These are phyloP conservation scores for Xanthoparmelia taractica DNA, from an alignment of 495 filamentous ascomycete species.

Conservation along the genomic window DNA sequence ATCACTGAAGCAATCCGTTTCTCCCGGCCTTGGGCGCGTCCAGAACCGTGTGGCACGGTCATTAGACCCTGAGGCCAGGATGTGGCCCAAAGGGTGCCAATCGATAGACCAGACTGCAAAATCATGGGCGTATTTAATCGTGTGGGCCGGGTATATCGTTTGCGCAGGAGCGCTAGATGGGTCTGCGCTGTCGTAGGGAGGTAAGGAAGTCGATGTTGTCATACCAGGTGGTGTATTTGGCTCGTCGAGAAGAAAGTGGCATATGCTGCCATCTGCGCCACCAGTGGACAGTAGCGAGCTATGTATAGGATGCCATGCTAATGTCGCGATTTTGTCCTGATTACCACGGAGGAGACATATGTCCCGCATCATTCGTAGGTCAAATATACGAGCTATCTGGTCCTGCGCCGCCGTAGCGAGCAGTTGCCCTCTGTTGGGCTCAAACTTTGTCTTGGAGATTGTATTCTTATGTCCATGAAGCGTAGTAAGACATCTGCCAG, in stretches of 20 bases:
- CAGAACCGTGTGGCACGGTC: conserved; percentile 95
- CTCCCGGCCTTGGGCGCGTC: conserved; percentile 81
- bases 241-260: conserved; percentile 89
- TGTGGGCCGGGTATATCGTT: conserved; percentile 81
- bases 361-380: conserved; percentile 97
- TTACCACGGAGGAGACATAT: conserved; percentile 84
- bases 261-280: conserved; percentile 77
- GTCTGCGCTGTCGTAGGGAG: conserved; percentile 75
- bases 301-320: conserved; percentile 93
- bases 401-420: conserved; percentile 89
- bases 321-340: conserved; percentile 87
- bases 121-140: conserved; percentile 77
- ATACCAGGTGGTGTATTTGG: conserved; percentile 70
- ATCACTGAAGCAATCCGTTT: conserved; percentile 74
- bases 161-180: conserved; percentile 71
- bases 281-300: conserved; percentile 81
- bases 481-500: conserved; percentile 79
- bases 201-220: conserved; percentile 54
- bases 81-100: conserved; percentile 94
- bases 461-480: conserved; percentile 97
- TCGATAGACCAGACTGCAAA: conserved; percentile 94
- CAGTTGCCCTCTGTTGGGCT: conserved; percentile 69
- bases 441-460: conserved; percentile 82
- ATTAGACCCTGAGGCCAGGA: conserved; percentile 96
- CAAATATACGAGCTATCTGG: conserved; percentile 84